Base-by-base conservation (phyloP, 2,329 filamentous ascomycete species). In the Monosporascus sp. region DNA sequence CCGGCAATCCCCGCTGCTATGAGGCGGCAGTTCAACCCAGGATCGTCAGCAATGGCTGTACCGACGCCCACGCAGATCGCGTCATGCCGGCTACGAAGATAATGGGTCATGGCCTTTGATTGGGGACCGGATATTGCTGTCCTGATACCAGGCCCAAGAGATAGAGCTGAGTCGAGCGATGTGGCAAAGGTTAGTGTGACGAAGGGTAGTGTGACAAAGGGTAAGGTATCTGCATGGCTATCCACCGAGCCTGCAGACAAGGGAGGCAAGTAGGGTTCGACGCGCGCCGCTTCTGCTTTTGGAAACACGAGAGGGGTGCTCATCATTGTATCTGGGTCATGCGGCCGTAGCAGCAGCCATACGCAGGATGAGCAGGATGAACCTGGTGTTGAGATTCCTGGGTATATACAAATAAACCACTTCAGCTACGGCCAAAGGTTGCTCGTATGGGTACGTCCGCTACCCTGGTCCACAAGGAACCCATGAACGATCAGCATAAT, bases 61-160 rank as follows among this genome's bases (percentile, higher is more conserved):
- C 88, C 88, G 5, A 87, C 89, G 22, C 93, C 93, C 35, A 97
- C 78, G 24, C 95, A 78, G 60, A 97, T 96, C 40, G 89, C 91
- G 58, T 89, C 84, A 72, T 97, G 91, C 17, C 80, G 81, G 14
- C 86, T 86, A 63, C 93, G 89, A 28, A 97, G 81, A 68, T 88
- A 90, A 71, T 97, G 93, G 0, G 93, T 97, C 90, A 97, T 95
- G 51, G 89, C 82, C 71, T 96, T 96, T 38, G 90, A 90, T 58
- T 86, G 78, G 0, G 87, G 82, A 3, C 92, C 92, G 1, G 93
- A 97, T 15, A 97, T 81, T 0, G 81, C 77, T 2, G 93, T 97
- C 60, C 88, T 88, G n/a, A 84, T 78, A 15, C 91, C 91, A 0
- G 91, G 90, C 0, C 86, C 79, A 28, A 93, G 78, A 2, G 91